Base-by-base conservation (phyloP, 495 filamentous ascomycete genomes). In the Hypoxylon trugodes region DNA sequence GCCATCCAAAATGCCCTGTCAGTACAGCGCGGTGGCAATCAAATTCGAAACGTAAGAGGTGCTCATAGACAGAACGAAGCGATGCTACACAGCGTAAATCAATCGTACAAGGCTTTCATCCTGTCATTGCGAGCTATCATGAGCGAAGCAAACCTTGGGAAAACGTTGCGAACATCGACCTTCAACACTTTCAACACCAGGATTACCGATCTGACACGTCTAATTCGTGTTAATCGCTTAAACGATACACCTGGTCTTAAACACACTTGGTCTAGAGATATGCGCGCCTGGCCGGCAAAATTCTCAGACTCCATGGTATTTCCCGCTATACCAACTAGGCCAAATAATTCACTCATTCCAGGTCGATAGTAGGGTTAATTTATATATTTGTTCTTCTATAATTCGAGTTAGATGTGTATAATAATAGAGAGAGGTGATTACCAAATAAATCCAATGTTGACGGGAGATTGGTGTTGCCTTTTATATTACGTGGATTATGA, bases 401-500 rank as follows among this genome's bases (percentile, higher is more conserved):
- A n/a, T n/a, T n/a, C n/a, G n/a, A n/a, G n/a, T 40, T 40, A 16
- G 6, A 16, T 40, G 15, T 9, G 2, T 9, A 36, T 40, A 16
- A n/a, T n/a, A 16, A 16, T 7, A 40, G 10, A 36, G 7, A 9
- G 15, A 36, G 37, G 15, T 40, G 10, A 4, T 1, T 40, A 21
- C 2, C 15, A 3, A 18, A 18, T 5, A 10, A 42, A 42, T 8
- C 38, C n/a, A n/a, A n/a, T n/a, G n/a, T n/a, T n/a, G n/a, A n/a
- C n/a, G n/a, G n/a, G n/a, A n/a, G n/a, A n/a, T n/a, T n/a, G n/a
- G 2, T 4, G 24, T 2, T 46, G 42, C 30, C 21, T 46, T 15
- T 46, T 18, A 30, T 46, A 46, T 15, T 25, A 46, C 42, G 42
- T 30, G 42, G 42, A 25, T 46, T 28, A 30, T 30, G 42, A 22